Base-by-base conservation (phyloP, 2,329 filamentous ascomycete species). In the Scleromitrula shiraiana region DNA sequence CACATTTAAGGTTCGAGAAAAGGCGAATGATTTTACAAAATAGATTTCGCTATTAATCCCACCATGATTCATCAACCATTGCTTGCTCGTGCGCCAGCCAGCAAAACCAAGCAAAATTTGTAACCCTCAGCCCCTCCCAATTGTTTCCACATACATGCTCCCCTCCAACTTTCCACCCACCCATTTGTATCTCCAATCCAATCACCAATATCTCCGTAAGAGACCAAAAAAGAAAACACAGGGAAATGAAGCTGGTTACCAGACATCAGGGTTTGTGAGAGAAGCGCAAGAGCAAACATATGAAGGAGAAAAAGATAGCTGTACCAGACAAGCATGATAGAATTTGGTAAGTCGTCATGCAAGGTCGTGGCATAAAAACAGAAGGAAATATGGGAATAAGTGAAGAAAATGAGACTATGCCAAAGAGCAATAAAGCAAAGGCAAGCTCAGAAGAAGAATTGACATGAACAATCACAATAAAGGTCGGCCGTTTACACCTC, bases 271-370 rank as follows among this genome's bases (percentile, higher is more conserved):
- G 36, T 49, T 32, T 17, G 23, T 33, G 39, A 46, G 30, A 45
- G 30, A 51, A 55, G 52, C 43, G 51, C 46, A 48, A 54, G 40
- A 40, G 32, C 36, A 29, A 47, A 45, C 30, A 49, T 46, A 45
- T 49, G 52, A 52, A 53, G 49, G 43, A 50, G 50, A 59, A 60
- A 61, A 58, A 59, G 69, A 75, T 75, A 73, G 73, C 71, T 77
- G 75, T 78, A 69, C 76, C 73, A 72, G 75, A 77, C 75, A 75
- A 65, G 72, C 72, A 77, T 71, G 72, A 76, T 72, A 71, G 70
- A 72, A 53, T 49, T 45, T 52, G 52, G 55, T 50, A 53, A 57
- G 71, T 77, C 71, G 72, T 77, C 73, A 77, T 78, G 73, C 69
- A 74, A 66, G 71, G 72, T 73, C 72, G 73, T 72, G 57, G 58